Conservation (phyloP, 306 rosid genomes). For the Castanopsis chinensis region DNA sequence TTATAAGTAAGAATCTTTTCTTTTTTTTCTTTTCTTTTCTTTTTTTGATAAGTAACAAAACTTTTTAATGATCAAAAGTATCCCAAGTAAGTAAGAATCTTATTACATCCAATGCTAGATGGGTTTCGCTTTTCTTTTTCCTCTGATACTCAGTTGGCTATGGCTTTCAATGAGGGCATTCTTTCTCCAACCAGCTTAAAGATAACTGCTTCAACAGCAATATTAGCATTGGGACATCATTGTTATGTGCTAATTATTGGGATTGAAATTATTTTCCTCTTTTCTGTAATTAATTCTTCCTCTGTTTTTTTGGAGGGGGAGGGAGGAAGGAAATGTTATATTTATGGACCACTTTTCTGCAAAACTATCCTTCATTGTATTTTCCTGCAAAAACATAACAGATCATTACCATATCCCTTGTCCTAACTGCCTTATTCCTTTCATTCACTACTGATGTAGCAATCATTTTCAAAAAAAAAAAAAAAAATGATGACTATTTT, state of each 20-base stretch:
- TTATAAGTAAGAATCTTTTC: neutral
- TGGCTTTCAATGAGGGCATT: too few species aligned
- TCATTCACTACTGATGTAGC: neutral
- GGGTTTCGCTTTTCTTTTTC: neutral
- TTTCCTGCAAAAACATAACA: neutral
- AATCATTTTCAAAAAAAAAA: neutral
- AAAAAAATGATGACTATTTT: neutral
- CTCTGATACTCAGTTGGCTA: neutral
- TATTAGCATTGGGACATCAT: too few species aligned
- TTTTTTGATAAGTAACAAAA: too few species aligned
- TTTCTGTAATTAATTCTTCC: too few species aligned
- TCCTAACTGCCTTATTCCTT: too few species aligned
- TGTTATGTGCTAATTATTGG: too few species aligned
- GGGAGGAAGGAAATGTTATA: neutral
- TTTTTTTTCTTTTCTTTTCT: too few species aligned
- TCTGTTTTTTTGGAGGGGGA: neutral
- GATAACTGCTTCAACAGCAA: too few species aligned
- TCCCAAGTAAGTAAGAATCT: neutral
- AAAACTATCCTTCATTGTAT: neutral
- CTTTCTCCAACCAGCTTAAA: too few species aligned
- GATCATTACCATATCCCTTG: neutral
- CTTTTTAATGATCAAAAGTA: too few species aligned
- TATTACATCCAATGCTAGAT: neutral
- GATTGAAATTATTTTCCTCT: too few species aligned
- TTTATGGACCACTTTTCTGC: neutral